Evolutionary conservation across 2,329 filamentous ascomycete species (phyloP).

Genomic region (Ceratocystis smalleyi): DNA sequence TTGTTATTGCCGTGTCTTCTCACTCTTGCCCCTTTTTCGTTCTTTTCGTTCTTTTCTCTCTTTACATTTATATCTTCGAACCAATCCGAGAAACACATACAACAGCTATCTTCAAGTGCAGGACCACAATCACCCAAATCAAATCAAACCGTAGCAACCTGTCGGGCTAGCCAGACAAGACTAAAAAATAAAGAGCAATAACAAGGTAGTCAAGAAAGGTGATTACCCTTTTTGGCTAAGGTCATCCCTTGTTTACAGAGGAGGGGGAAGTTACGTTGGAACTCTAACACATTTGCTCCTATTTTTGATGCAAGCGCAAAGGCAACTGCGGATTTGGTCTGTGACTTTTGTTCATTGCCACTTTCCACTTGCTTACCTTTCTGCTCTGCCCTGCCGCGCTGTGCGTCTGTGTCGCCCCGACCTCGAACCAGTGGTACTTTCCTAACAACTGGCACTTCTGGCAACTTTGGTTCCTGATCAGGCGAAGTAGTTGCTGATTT

Average conservation of each 20-base stretch:
- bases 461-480: neutral
- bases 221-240: neutral
- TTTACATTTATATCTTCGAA: neutral
- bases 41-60: neutral
- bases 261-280: neutral
- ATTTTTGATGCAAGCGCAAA: neutral
- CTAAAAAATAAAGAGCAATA: too few species aligned
- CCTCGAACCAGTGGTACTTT: neutral
- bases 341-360: neutral
- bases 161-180: neutral
- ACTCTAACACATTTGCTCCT: neutral
- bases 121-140: neutral
- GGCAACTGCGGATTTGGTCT: neutral
- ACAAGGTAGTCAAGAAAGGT: neutral
- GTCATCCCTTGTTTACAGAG: neutral
- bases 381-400: neutral
- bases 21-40: neutral
- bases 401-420: neutral
- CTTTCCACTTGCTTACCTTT: neutral
- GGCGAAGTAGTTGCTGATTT: neutral
- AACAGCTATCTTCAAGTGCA: neutral
- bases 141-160: neutral
- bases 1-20: neutral
- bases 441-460: neutral
- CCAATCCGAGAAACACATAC: neutral